A percentile compares a stretch with the other conserved stretches of the same genome.
These are phyloP conservation scores for Populus alba DNA, from an alignment of 345 rosid species.

Conservation along the genomic window DNA sequence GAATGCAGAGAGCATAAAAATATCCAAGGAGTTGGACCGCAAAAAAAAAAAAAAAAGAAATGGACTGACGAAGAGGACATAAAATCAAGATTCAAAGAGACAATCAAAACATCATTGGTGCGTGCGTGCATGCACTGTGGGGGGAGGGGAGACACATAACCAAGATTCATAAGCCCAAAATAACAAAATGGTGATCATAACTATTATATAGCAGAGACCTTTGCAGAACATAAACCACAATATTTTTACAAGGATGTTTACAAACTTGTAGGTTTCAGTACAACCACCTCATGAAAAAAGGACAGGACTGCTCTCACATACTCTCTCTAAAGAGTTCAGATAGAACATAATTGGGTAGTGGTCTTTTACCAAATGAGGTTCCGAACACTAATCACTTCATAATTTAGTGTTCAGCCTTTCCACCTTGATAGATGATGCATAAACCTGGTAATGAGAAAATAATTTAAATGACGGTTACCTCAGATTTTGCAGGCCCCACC, in stretches of 20 bases:
- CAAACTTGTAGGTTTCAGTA: not conserved
- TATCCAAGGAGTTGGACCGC: not conserved
- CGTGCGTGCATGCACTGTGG: no score
- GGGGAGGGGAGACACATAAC: no score
- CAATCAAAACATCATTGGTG: no score
- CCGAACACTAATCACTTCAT: not conserved
- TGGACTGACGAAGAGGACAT: not conserved
- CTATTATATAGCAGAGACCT: not conserved
- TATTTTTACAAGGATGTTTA: not conserved
- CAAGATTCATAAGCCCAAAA: not conserved
- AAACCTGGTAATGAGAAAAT: not conserved
- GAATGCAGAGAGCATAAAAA: not conserved
- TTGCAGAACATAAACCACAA: not conserved
- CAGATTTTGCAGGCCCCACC: conserved; percentile 41
- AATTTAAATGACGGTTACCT: conserved; percentile 17
- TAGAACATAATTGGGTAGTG: not conserved
- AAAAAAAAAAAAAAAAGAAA: not conserved
- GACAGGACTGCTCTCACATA: not conserved
- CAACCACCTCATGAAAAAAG: not conserved
- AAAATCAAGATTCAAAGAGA: not conserved
- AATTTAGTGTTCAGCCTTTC: not conserved
- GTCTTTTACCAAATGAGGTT: not conserved
- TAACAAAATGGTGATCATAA: not conserved
- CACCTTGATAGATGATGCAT: not conserved
- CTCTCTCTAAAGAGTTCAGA: not conserved